Evolutionary conservation across 2,329 filamentous ascomycete genomes (phyloP).

Genomic region (Aureobasidium sp.): DNA sequence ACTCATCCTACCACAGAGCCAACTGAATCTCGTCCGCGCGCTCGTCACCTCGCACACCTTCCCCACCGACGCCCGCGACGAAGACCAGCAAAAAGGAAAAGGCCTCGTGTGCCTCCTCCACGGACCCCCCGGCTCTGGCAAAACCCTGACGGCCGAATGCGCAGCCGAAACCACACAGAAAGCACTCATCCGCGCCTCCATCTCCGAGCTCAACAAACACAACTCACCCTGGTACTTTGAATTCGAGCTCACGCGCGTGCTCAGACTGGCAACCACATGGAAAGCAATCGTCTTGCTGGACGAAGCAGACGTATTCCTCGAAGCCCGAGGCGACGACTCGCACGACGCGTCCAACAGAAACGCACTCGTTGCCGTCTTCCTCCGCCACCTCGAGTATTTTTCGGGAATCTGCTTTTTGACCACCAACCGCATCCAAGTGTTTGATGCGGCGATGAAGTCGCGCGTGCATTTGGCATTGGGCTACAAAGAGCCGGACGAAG

Average conservation of each 20-base stretch:
- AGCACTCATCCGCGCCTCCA: conserved; percentile 8
- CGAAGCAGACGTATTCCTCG: conserved; percentile 32
- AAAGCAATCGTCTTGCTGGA: conserved; percentile 29
- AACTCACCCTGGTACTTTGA: not conserved
- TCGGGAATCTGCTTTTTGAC: conserved; percentile 32
- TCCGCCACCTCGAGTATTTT: conserved; percentile 32
- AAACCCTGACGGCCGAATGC: conserved; percentile 26
- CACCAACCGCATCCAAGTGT: conserved; percentile 23
- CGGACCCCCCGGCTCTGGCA: conserved; percentile 30
- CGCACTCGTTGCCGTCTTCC: conserved; percentile 24
- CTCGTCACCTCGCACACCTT: not conserved
- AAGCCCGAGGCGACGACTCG: not conserved
- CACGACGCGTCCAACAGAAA: conserved; percentile 17
- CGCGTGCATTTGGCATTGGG: not conserved
- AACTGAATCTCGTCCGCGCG: not conserved
- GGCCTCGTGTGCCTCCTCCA: conserved; percentile 29
- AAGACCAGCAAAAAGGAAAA: conserved; percentile 26
- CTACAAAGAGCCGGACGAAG: not conserved
- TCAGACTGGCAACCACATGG: conserved; percentile 15
- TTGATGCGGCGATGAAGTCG: conserved; percentile 6
- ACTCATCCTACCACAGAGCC: not conserved
- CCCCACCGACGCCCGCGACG: not conserved
- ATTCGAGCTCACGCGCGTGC: not conserved
- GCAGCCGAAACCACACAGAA: conserved; percentile 10
- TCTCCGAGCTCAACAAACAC: not conserved